These are phyloP conservation scores for Fomes fomentarius DNA, from an alignment of 1,284 basidiomycete genomes.

Conservation along the genomic window DNA sequence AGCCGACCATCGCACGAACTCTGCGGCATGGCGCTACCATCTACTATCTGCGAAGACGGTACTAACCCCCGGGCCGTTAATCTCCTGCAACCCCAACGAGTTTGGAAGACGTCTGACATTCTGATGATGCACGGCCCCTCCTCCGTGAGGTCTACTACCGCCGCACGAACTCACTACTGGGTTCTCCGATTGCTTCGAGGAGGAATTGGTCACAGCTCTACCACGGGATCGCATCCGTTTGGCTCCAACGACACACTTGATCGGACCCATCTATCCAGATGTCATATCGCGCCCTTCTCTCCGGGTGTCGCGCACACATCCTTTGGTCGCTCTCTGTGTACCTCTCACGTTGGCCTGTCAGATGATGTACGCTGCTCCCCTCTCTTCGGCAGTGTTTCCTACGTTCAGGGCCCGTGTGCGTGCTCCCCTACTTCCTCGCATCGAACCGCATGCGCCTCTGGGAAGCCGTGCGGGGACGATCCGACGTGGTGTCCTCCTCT, in stretches of 20 bases:
- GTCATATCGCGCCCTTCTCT: conserved; percentile 19
- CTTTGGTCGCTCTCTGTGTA: conserved; percentile 1
- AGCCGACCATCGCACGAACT: conserved; percentile 26
- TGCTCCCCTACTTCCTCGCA: conserved; percentile 1
- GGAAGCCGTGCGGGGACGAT: conserved; percentile 12
- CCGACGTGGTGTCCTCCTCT: conserved; percentile 2
- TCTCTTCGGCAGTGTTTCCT: conserved; percentile 17
- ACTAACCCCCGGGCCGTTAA: conserved; percentile 13
- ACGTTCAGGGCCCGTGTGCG: conserved; percentile 19
- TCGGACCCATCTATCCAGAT: conserved; percentile 22
- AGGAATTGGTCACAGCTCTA: too few species aligned
- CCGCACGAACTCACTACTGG: conserved; percentile 12
- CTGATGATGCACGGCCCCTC: conserved; percentile 13
- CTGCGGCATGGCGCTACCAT: conserved; percentile 3
- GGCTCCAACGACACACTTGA: conserved; percentile 16
- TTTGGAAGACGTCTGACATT: conserved; percentile 10
- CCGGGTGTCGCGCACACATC: conserved; percentile 12
- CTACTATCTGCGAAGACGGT: not conserved
- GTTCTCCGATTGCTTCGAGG: too few species aligned
- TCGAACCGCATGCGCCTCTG: conserved; percentile 13
- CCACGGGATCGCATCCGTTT: conserved; percentile 8
- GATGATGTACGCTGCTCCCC: conserved; percentile 23
- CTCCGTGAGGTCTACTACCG: conserved; percentile 16
- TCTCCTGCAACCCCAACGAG: not conserved
- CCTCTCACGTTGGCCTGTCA: conserved; percentile 23